Evolutionary conservation across 306 rosid species (phyloP), one percentile per base, ranked within the genome.

Genomic region (Pyrus communis): DNA sequence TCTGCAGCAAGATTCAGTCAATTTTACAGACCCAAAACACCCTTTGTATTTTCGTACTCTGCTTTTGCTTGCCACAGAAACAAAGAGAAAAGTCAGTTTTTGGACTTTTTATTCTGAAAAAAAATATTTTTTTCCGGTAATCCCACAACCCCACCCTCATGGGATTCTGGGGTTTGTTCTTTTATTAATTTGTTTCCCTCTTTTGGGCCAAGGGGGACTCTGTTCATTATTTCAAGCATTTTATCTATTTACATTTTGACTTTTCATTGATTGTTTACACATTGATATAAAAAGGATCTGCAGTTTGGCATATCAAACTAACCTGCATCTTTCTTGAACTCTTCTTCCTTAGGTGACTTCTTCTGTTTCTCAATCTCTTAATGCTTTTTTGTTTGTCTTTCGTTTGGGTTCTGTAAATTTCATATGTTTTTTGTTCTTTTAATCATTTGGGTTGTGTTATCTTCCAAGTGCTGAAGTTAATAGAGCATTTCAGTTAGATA

Each of bases 1-100:
- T 71, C 89, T 83, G 38, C 61, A 77, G 31, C 58, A 42, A 72
- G 88, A 60, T 82, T 80, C 83, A 38, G 22, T 73, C 60, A 9
- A 15, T 22, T 58, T 23, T 14, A n/a, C 22, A 35, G 14, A 4
- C 21, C 15, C 66, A 8, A 13, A 28, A 19, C 0, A 35, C 9
- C 75, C 18, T 21, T 49, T 19, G 13, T 1, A 64, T 17, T 31
- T 64, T 64, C 45, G 8, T 33, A 17, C 67, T 28, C 11, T 10
- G 64, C 31, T 23, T 22, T 19, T 18, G 14, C 40, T 11, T 18
- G 6, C 15, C 57, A 43, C 3, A 59, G 38, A 59, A 11, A 4
- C 45, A 9, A 40, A 42, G 77, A 6, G 15, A 74, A 74, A 60
- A 43, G 70, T 74, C 60, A 7, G n/a, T 74, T 61, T 43, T 74